Conservation (phyloP, 2,329 filamentous ascomycete species). For the Nemania serpens region DNA sequence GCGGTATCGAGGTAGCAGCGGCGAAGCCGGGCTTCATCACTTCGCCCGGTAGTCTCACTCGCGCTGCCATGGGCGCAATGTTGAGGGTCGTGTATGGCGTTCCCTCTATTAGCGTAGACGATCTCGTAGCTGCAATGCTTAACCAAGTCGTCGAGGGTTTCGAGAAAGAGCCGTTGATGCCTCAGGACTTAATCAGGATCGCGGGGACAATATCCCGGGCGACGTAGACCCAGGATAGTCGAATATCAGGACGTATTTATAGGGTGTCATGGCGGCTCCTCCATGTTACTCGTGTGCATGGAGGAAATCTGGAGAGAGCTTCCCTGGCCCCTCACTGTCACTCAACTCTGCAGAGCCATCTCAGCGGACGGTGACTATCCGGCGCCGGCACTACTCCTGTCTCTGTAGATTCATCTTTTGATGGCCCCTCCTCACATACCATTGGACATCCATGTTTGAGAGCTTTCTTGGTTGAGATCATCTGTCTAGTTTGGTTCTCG, state of each 20-base stretch:
- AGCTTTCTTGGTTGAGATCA: neutral
- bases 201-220: constrained; percentile 1
- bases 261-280: neutral
- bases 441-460: constrained; percentile 12
- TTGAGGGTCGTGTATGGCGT: constrained; percentile 36
- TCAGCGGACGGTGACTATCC: constrained; percentile 16
- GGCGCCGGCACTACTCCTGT: constrained; percentile 1
- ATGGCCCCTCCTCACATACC: neutral
- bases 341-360: neutral
- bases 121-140: constrained; percentile 50
- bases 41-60: constrained; percentile 34
- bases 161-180: constrained; percentile 50
- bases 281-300: neutral
- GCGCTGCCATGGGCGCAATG: constrained; percentile 29
- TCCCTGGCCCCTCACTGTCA: neutral
- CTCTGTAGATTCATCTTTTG: constrained; percentile 14
- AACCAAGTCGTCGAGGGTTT: constrained; percentile 52
- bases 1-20: constrained; percentile 46
- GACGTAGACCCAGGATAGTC: neutral
- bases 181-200: constrained; percentile 46
- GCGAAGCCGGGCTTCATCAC: constrained; percentile 51
- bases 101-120: constrained; percentile 42
- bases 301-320: neutral
- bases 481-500: constrained; percentile 9
- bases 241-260: neutral